Evolutionary conservation across 106 monocot genomes (phyloP), one percentile per base, ranked within the genome.

Genomic region (Dendrobium catenatum): DNA sequence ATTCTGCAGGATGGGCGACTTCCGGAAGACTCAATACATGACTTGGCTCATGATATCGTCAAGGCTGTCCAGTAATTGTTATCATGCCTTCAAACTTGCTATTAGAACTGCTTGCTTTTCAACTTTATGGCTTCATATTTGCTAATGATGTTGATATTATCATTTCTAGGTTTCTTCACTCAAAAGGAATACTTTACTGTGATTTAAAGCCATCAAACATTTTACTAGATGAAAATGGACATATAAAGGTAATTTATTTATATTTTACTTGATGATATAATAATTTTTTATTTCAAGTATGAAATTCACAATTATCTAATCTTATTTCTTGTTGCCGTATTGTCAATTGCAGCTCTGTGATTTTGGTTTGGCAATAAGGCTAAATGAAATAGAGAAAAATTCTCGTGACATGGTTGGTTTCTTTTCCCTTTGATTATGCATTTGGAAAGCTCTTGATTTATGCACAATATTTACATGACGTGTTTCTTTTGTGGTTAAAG

Each of bases 171-270:
- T 99, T 85, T 70, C 89, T 99, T 75, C 99, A 99, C 82, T 95
- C 95, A 3, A 88, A 95, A 83, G 99, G 99, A 82, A 87, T 99
- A 19, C 80, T 99, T 29, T 99, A 93, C 83, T 91, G 95, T 44
- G 93, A 99, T 82, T 66, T 99, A 61, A 99, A 99, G 80, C 99
- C 99, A 80, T 99, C 99, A 79, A 99, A 99, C 75, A 91, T 99
- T 79, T 86, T 99, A 86, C 84, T 99, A 17, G 93, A 99, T 85
- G 99, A 99, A 64, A 91, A 88, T 88, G 99, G 99, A 75, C 81
- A 85, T 66, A 87, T 89, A 82, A 99, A 99, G 93, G 99, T 99
- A 79, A 74, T 75, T 75, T 74, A 73, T 24, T 77, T 26, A 9
- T 56, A 10, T 77, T 54, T 76, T 44, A 4, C n/a, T 10, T 47